These are phyloP conservation scores for Fusarium newnesense DNA, from an alignment of 2,329 filamentous ascomycete species.

Conservation along the genomic window DNA sequence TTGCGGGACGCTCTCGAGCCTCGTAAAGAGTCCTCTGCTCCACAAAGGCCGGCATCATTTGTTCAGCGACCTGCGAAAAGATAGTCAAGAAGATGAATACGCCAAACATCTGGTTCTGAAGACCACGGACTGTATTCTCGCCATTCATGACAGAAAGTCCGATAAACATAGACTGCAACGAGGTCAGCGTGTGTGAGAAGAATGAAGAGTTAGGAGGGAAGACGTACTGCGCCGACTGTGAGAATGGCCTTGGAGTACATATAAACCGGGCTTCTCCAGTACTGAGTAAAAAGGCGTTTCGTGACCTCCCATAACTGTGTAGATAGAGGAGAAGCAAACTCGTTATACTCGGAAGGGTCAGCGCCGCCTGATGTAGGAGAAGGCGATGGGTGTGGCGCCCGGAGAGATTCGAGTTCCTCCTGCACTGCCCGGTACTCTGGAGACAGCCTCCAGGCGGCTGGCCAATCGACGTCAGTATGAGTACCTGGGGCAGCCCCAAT, in stretches of 20 bases:
- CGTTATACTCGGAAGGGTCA: constrained; percentile 32
- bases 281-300: constrained; percentile 49
- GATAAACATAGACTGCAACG: constrained; percentile 63
- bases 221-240: constrained; percentile 43
- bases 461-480: constrained; percentile 54
- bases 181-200: background rate
- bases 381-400: background rate
- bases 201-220: rapidly evolving
- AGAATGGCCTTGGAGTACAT: constrained; percentile 64
- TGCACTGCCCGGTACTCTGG: constrained; percentile 47
- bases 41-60: constrained; percentile 77
- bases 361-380: rapidly evolving
- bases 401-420: constrained; percentile 46
- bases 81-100: constrained; percentile 78
- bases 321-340: constrained; percentile 45
- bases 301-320: constrained; percentile 48
- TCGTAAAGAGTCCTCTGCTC: constrained; percentile 76
- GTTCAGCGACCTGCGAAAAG: constrained; percentile 72
- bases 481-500: constrained; percentile 59
- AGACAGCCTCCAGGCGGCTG: constrained; percentile 49
- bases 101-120: constrained; percentile 77
- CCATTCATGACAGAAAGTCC: constrained; percentile 75
- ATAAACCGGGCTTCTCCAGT: constrained; percentile 62
- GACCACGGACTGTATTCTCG: constrained; percentile 68
- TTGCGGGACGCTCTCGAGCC: constrained; percentile 72